A percentile compares a stretch with the other conserved stretches of the same genome.
Conservation (phyloP, 441 rosid genomes). For the Gossypium davidsonii region DNA sequence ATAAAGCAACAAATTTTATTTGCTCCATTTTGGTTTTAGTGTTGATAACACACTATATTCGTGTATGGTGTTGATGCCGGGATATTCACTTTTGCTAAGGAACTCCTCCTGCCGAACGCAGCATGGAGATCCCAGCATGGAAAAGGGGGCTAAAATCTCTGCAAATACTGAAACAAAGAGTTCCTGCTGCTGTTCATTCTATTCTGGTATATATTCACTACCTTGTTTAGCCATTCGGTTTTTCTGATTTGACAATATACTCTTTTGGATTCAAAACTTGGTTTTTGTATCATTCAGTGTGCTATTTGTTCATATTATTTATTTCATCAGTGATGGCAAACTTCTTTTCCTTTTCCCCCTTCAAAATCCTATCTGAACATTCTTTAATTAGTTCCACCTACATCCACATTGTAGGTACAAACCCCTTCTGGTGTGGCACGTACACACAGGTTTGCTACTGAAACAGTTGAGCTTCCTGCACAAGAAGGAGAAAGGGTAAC, state of each 20-base stretch:
- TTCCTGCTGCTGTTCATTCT: slow-evolving; percentile 81
- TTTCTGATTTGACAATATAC: background rate
- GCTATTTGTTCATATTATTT: background rate
- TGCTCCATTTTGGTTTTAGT: background rate
- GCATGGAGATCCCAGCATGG: slow-evolving; percentile 94
- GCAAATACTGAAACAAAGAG: slow-evolving; percentile 58
- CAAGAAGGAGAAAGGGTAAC: slow-evolving; percentile 93
- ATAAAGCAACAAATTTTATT: background rate
- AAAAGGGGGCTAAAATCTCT: slow-evolving; percentile 76
- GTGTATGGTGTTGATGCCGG: slow-evolving; percentile 77
- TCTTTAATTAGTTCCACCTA: background rate
- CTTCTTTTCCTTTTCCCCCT: background rate
- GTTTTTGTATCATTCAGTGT: background rate
- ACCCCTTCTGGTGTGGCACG: slow-evolving; percentile 86
- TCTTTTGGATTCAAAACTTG: background rate
- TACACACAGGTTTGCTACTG: slow-evolving; percentile 86
- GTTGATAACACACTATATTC: slow-evolving; percentile 18
- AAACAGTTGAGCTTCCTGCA: slow-evolving; percentile 84
- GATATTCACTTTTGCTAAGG: slow-evolving; percentile 97
- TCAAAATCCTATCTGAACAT: background rate
- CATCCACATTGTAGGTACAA: slow-evolving; percentile 46
- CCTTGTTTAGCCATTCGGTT: background rate
- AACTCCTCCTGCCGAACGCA: slow-evolving; percentile 99
- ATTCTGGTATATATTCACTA: slow-evolving; percentile 56
- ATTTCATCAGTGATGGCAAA: background rate